Base-by-base conservation (phyloP, 495 filamentous ascomycete genomes). In the Penicillium psychrofluorescens region DNA sequence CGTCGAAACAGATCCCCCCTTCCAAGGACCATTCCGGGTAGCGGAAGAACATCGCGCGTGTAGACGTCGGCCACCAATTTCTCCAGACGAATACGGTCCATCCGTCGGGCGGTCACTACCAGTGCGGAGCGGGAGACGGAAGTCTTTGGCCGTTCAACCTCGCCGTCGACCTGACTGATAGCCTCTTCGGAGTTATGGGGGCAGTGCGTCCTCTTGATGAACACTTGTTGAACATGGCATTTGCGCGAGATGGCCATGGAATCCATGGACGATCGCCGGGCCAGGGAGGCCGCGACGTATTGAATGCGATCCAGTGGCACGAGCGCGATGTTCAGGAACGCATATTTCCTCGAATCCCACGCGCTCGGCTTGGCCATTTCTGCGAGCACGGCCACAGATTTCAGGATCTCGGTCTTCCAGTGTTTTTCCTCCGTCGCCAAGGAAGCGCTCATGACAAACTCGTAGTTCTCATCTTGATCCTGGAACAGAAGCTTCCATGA, bases 401-500 rank as follows among this genome's bases (percentile, higher is more conserved):
- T 67, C 37, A 69, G 47, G 11, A 68, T 61, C 38, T 66, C 66
- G 5, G 63, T 64, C 35, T 64, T 71, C 92, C 92, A 98, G 48
- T 82, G 73, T 40, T 76, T 68, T 61, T 94, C 88, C 55, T 98
- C 92, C 40, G 72, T 77, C 4, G 80, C 75, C 0, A 88, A 91
- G 49, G 90, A 95, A 33, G 90, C 91, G 54, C 86, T 95, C 55
- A 95, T 71, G 14, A 95, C 81, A 29, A 95, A 56, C 64, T 97
- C 92, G 58, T 84, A 92, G 13, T 86, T 75, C 34, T 83, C 80
- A 47, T 86, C 75, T 36, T 84, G 74, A 35, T 78, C 75, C 52
- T 90, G 84, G 51, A 97, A 96, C 11, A 86, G 70, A n/a, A 96
- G 58, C 60, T 96, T 98, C 91, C 90, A 97, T 2, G 89, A 90